A percentile compares a stretch with the other conserved stretches of the same genome.
These are phyloP conservation scores for Aurantiochytrium sp. DNA, from an alignment of 108 stramenopile species.

Conservation along the genomic window DNA sequence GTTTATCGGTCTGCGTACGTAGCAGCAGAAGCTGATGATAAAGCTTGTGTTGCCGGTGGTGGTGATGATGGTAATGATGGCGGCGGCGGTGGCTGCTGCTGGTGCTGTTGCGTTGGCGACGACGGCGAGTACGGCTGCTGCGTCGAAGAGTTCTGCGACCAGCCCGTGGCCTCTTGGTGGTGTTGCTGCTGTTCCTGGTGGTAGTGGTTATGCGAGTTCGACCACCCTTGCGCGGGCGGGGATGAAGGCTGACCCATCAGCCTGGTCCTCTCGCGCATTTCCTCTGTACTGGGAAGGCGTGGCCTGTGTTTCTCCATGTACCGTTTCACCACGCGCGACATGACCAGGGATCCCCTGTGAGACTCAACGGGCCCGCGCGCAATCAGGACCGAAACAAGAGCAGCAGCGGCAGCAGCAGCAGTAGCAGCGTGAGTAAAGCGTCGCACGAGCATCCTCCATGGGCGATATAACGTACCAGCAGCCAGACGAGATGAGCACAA, in stretches of 20 bases:
- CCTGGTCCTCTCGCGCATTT: not conserved
- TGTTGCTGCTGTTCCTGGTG: not conserved
- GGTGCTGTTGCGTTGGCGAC: not conserved
- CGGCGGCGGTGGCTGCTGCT: not conserved
- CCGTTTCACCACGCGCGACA: not conserved
- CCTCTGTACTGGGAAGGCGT: not conserved
- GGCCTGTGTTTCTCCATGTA: conserved; percentile 9
- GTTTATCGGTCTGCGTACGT: too few species aligned
- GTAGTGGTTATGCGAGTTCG: not conserved
- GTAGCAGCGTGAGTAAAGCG: too few species aligned
- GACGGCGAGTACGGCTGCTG: too few species aligned
- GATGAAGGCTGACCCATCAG: not conserved
- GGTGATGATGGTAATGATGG: too few species aligned
- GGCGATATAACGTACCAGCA: conserved; percentile 17
- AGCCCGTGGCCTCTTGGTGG: too few species aligned
- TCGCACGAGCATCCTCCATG: too few species aligned
- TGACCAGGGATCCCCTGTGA: conserved; percentile 1
- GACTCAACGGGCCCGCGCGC: too few species aligned
- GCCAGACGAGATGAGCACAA: not conserved
- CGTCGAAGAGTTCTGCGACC: too few species aligned
- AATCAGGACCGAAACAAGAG: too few species aligned
- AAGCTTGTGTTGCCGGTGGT: too few species aligned
- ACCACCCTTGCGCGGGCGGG: not conserved
- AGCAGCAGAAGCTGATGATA: too few species aligned
- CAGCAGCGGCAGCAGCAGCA: too few species aligned